Conservation (phyloP, 495 filamentous ascomycete species). For the Polyplosphaeria fusca region DNA sequence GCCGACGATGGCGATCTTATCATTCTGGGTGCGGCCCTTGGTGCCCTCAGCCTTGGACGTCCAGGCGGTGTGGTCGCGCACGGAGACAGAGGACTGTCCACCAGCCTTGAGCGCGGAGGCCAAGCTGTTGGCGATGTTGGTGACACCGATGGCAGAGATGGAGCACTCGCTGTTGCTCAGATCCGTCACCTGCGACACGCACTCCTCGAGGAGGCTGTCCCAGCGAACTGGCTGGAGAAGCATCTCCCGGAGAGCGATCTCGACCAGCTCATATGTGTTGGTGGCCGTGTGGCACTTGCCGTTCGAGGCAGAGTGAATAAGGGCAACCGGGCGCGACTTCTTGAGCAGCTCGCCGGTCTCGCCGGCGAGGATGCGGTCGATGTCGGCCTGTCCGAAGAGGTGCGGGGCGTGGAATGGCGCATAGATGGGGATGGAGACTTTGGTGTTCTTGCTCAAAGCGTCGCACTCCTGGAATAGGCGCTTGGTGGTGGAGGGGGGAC, state of each 20-base stretch:
- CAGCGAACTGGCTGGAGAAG: slow-evolving; percentile 43
- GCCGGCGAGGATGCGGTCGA: slow-evolving; percentile 57
- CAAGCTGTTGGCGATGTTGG: slow-evolving; percentile 46
- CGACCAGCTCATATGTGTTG: slow-evolving; percentile 40
- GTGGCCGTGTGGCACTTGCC: slow-evolving; percentile 42
- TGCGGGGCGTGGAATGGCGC: slow-evolving; percentile 80
- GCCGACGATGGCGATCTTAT: slow-evolving; percentile 48
- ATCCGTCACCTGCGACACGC: slow-evolving; percentile 38
- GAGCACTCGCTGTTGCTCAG: slow-evolving; percentile 31
- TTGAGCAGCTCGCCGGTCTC: slow-evolving; percentile 43
- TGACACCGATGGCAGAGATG: slow-evolving; percentile 41
- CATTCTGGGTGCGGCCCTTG: slow-evolving; percentile 43
- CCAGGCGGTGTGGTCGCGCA: slow-evolving; percentile 41
- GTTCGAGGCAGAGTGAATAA: slow-evolving; percentile 43
- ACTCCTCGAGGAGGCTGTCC: slow-evolving; percentile 44
- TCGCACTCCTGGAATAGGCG: slow-evolving; percentile 54
- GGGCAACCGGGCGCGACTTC: slow-evolving; percentile 30
- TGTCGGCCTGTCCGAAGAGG: slow-evolving; percentile 59
- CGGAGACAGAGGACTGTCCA: slow-evolving; percentile 36
- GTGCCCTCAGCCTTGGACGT: slow-evolving; percentile 14
- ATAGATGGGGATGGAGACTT: slow-evolving; percentile 65
- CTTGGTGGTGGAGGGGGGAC: slow-evolving; percentile 64
- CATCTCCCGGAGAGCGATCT: slow-evolving; percentile 41
- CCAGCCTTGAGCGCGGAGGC: slow-evolving; percentile 45
- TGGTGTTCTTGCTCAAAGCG: slow-evolving; percentile 53